Evolutionary conservation across 257 asterid species (phyloP).

Genomic region (Ilex asprella): DNA sequence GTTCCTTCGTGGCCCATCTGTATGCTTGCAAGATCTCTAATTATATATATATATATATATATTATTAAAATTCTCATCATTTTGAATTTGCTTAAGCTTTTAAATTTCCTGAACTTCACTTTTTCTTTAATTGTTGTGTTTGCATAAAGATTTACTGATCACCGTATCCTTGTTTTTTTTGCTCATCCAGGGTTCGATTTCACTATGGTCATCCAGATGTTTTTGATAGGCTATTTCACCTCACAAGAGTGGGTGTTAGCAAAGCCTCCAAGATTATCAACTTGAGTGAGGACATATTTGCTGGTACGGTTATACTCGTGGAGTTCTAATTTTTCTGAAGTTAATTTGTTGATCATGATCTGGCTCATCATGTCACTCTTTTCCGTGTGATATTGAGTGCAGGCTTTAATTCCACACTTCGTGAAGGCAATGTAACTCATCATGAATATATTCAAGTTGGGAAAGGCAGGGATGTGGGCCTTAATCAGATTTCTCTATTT

Average conservation of each 20-base stretch:
- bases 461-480: conserved; percentile 98
- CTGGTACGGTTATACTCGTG: conserved; percentile 43
- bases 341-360: background rate
- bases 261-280: conserved; percentile 92
- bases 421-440: conserved; percentile 97
- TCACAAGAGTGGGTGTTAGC: conserved; percentile 97
- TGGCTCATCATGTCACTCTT: background rate
- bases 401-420: conserved; percentile 98
- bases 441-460: conserved; percentile 99
- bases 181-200: conserved; percentile 77
- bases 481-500: conserved; percentile 90
- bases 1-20: no score
- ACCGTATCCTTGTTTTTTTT: conserved; percentile 5
- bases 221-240: conserved; percentile 93
- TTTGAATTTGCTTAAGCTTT: no score
- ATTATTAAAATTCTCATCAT: no score
- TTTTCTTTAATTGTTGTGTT: no score
- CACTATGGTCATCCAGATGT: conserved; percentile 99
- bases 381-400: conserved; percentile 6
- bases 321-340: background rate
- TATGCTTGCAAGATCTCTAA: no score
- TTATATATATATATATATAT: no score
- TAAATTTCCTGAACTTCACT: no score
- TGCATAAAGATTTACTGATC: no score
- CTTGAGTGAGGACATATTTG: conserved; percentile 94